Percentiles rank a stretch among this genome's conserved stretches.
Conservation (phyloP, 345 rosid species). For the Eucalyptus marginata region DNA sequence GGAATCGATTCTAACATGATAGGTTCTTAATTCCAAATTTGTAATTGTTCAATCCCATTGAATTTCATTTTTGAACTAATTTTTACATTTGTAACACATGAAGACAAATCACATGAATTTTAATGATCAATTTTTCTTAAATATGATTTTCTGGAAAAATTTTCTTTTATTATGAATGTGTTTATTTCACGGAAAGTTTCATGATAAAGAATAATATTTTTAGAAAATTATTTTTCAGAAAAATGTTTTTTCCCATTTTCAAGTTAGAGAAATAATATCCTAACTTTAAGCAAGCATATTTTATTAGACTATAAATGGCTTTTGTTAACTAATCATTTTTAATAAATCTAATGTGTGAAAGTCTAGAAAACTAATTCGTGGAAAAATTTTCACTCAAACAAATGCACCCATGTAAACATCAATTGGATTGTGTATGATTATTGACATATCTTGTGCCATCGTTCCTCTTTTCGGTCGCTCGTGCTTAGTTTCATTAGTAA, state of each 20-base stretch:
- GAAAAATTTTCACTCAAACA: background rate
- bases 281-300: background rate
- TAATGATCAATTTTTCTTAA: background rate
- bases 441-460: background rate
- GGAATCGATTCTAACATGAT: too few relatives aligned
- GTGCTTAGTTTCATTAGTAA: background rate
- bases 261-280: background rate
- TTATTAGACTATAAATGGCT: background rate
- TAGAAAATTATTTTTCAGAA: background rate
- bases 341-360: background rate
- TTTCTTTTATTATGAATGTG: background rate
- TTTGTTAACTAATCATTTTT: background rate
- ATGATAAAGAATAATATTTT: too few relatives aligned
- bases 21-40: too few relatives aligned
- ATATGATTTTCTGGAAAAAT: too few relatives aligned
- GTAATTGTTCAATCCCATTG: background rate
- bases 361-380: background rate
- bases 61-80: background rate
- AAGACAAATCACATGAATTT: too few relatives aligned
- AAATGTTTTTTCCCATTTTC: background rate
- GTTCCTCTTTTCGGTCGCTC: background rate
- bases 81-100: background rate
- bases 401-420: background rate
- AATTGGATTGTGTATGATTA: background rate
- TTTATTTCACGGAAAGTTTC: background rate